These are phyloP conservation scores for Colletotrichum liaoningense DNA, from an alignment of 2,329 filamentous ascomycete genomes.

Conservation along the genomic window DNA sequence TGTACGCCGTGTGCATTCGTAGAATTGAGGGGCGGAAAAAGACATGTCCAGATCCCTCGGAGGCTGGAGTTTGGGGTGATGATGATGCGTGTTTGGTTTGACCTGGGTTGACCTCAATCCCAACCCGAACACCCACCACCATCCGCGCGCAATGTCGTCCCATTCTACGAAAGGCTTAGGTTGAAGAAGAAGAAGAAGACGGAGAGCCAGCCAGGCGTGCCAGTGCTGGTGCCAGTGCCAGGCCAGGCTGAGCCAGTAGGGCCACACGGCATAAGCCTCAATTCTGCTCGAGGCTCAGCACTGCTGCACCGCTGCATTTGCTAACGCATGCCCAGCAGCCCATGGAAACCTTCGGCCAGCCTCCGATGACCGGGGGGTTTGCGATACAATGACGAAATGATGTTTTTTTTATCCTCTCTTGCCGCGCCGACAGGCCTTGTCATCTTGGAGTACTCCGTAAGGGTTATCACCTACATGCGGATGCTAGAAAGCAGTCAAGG, in stretches of 20 bases:
- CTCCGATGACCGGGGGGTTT: constrained; percentile 25
- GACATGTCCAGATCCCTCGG: background rate
- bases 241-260: background rate
- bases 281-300: constrained; percentile 12
- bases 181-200: too few relatives aligned
- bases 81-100: background rate
- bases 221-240: background rate
- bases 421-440: background rate
- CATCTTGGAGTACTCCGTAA: background rate
- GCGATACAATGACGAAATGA: constrained; percentile 21
- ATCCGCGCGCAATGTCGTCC: background rate
- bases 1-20: background rate
- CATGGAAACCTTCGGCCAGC: constrained; percentile 19
- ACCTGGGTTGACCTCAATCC: background rate
- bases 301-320: background rate
- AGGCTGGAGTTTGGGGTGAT: background rate
- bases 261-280: background rate
- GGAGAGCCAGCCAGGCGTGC: too few relatives aligned
- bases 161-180: background rate
- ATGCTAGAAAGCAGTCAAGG: background rate
- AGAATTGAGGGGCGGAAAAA: background rate
- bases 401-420: background rate
- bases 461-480: background rate
- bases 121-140: background rate
- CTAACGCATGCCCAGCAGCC: constrained; percentile 15